Base-by-base conservation (phyloP, 768 basidiomycete species). In the Termitomyces sp. region DNA sequence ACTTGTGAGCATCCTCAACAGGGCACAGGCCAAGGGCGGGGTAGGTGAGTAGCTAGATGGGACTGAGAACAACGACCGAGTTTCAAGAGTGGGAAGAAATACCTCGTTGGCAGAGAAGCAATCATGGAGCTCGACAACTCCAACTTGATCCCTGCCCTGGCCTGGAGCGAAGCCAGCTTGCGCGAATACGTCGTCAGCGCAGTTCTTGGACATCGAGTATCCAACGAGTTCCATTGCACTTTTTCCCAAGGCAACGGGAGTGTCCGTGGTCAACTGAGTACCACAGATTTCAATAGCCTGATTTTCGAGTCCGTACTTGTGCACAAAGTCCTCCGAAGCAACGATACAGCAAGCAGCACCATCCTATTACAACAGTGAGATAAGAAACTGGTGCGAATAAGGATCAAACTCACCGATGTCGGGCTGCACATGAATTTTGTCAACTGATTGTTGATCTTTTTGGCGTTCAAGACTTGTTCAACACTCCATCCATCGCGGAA, bases 381-480 rank as follows among this genome's bases (percentile, higher is more conserved):
- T 10, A 14, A n/a, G 10, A 34, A 26, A 2, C 6, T 19, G 11
- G n/a, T 5, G 30, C 26, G 10, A 3, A 24, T 19, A 6, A 21
- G 19, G 37, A 55, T n/a, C 15, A 28, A 12, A 66, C 76, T 55
- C 57, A 81, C 88, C 35, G 83, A 91, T 32, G 90, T 93, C 0
- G 90, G 90, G 61, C 88, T 91, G 64, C 90, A 93, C 88, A 92
- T 93, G 66, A 81, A 85, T 68, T 88, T 88, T 2, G 90, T 90
- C 46, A 90, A 71, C 60, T 89, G 80, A 45, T 81, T 84, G 42
- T 77, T 87, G 65, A 92, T 82, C 70, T 84, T 85, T 6, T 80
- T 77, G 2, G 88, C 78, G 11, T 75, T 74, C 51, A 89, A 65
- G 26, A 92, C 77, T 62, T 92, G 79, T 60, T 90, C 83, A 19